These are phyloP conservation scores for Talinum fruticosum DNA, from an alignment of 148 eudicot species.

Conservation along the genomic window DNA sequence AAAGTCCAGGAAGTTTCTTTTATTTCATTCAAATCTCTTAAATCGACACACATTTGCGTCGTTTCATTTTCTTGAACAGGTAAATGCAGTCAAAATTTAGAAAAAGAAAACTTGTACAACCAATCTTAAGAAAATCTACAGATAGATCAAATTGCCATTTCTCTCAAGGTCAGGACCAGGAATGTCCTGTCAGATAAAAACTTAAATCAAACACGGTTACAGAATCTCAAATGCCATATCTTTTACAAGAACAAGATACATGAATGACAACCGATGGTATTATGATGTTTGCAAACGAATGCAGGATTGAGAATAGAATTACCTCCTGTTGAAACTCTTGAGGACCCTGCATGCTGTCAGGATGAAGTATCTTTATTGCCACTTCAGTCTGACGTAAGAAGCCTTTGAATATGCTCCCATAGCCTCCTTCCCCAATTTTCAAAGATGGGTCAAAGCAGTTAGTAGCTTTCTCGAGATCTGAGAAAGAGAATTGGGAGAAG, in stretches of 20 bases:
- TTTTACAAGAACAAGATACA: neutral
- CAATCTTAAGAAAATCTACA: neutral
- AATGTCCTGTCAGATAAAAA: too few species aligned
- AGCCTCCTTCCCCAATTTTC: slow-evolving; percentile 87
- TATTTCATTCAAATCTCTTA: neutral
- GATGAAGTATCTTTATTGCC: slow-evolving; percentile 67
- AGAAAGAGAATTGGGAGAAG: slow-evolving; percentile 57
- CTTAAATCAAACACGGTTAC: neutral
- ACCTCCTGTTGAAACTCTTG: slow-evolving; percentile 88
- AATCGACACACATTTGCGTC: neutral
- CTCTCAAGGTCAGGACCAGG: too few species aligned
- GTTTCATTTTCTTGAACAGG: neutral
- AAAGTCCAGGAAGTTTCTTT: too few species aligned
- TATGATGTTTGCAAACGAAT: too few species aligned
- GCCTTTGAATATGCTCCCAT: slow-evolving; percentile 67
- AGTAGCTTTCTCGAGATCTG: slow-evolving; percentile 74
- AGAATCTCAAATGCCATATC: neutral
- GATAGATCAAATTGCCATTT: neutral
- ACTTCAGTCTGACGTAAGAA: slow-evolving; percentile 66
- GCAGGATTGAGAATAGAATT: neutral
- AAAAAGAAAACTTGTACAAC: too few species aligned
- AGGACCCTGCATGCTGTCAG: slow-evolving; percentile 63
- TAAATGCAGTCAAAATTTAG: neutral
- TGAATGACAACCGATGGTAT: too few species aligned
- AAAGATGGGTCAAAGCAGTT: slow-evolving; percentile 46